phyloP scores from a whole-genome alignment of 2,329 filamentous ascomycete species.

The Curvularia sp. region DNA sequence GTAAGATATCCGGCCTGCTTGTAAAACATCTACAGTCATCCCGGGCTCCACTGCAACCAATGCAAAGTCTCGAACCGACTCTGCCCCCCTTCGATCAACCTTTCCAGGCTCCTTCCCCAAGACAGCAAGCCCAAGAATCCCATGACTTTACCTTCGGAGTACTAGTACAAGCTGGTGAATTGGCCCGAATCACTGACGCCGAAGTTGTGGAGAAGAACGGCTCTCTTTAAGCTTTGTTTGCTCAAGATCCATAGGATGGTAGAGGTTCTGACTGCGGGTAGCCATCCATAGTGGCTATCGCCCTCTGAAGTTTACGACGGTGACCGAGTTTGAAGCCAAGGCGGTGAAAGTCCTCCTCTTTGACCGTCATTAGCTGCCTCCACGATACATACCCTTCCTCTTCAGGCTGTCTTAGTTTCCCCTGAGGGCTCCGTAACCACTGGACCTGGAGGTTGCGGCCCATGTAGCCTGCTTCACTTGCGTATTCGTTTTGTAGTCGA shows the following conservation, averaged over 20 bases:
- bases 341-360: too few relatives aligned
- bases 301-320: too few relatives aligned
- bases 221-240: neutral
- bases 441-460: too few relatives aligned
- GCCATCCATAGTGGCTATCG: too few relatives aligned
- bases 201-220: neutral
- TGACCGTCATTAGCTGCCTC: too few relatives aligned
- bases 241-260: neutral
- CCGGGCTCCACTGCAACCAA: neutral
- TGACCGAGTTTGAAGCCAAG: too few relatives aligned
- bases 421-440: too few relatives aligned
- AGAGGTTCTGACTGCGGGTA: too few relatives aligned
- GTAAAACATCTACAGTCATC: neutral
- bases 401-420: too few relatives aligned
- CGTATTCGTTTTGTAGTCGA: too few relatives aligned
- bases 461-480: too few relatives aligned
- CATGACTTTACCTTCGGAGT: neutral
- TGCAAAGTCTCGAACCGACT: neutral
- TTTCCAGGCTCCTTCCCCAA: neutral
- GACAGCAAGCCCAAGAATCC: neutral
- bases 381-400: too few relatives aligned
- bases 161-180: neutral
- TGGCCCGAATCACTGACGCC: neutral
- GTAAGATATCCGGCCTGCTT: neutral
- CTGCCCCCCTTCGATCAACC: neutral